A percentile compares a stretch with the other conserved stretches of the same genome.
phyloP scores from a whole-genome alignment of 371 early-diverging fungal species.

The Gilbertella persicaria region DNA sequence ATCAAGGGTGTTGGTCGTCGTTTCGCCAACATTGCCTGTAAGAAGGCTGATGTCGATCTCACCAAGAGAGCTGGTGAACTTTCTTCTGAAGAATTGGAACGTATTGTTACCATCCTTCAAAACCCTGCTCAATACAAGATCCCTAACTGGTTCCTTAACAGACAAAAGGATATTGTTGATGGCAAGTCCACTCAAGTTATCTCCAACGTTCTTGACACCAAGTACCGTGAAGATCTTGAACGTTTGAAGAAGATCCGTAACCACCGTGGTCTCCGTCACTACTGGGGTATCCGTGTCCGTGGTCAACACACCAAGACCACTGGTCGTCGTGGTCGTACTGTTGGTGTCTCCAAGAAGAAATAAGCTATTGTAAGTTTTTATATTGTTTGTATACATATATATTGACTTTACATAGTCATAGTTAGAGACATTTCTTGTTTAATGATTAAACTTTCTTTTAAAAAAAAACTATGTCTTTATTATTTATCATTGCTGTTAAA shows the following conservation, averaged over 20 bases:
- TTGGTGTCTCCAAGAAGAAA: slow-evolving; percentile 99
- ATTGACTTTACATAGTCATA: too few relatives aligned
- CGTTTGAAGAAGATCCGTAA: slow-evolving; percentile 97
- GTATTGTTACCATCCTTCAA: slow-evolving; percentile 88
- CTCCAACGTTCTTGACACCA: slow-evolving; percentile 94
- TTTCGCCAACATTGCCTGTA: slow-evolving; percentile 97
- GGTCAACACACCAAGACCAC: slow-evolving; percentile 99
- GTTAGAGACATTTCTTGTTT: too few relatives aligned
- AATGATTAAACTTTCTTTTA: too few relatives aligned
- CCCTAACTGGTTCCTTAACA: slow-evolving; percentile 98
- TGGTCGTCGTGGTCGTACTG: slow-evolving; percentile 96
- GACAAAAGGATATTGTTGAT: slow-evolving; percentile 96
- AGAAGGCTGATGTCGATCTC: slow-evolving; percentile 97
- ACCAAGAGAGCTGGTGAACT: slow-evolving; percentile 99
- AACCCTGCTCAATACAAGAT: slow-evolving; percentile 96
- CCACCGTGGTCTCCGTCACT: slow-evolving; percentile 96
- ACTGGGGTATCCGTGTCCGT: slow-evolving; percentile 94
- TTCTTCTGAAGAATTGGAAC: slow-evolving; percentile 90
- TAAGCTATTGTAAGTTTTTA: too few relatives aligned
- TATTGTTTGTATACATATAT: too few relatives aligned
- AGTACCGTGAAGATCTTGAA: slow-evolving; percentile 96
- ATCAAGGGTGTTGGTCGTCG: slow-evolving; percentile 99
- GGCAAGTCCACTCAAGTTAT: slow-evolving; percentile 95
- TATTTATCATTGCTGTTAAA: too few relatives aligned
- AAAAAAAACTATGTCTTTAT: too few relatives aligned